Evolutionary conservation across 2,329 filamentous ascomycete genomes (phyloP), one percentile per base, ranked within the genome.

Genomic region (Penicillium sp.): DNA sequence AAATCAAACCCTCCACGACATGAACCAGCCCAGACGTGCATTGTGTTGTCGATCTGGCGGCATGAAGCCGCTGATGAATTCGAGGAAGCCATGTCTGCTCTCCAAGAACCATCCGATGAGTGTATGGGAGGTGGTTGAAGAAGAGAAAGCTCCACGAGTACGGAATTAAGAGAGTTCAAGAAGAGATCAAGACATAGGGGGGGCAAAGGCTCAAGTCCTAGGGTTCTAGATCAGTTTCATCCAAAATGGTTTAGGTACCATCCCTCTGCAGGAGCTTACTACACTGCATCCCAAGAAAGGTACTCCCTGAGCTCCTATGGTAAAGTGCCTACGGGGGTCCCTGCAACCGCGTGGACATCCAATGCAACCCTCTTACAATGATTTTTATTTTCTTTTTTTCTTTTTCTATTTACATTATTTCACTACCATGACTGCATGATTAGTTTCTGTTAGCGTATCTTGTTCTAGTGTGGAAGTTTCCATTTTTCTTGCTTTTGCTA

Each of bases 1-100:
- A 79, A 78, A 54, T 78, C 77, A 57, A 78, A 77, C 12, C 67
- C 70, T 20, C 69, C 70, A 22, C 73, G 70, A 67, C 74, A 77
- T 37, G 64, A 61, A 20, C 61, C 55, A 11, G 70, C 71, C 56
- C 68, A 67, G 51, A 69, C 67, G 25, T 63, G 67, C 35, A 76
- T 62, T 7, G 68, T 67, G 54, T 75, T 70, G 59, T 75, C 73
- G 41, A 71, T 59, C 56, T 66, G 63, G 22, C 54, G 63, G 63
- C 72, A 75, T 50, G 58, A 63, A 43, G 64, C 59, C 54, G 53
- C 53, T 53, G 66, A 64, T 51, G 61, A 62, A 51, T 61, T 68
- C 44, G 59, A 59, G 42, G 57, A 58, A 55, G 56, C 57, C 67
- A 71, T 71, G 54, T 62, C 63, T 65, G 58, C 62, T 60, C 61